Evolutionary conservation across 257 asterid species (phyloP).

Genomic region (Craterostigma plantagineum): DNA sequence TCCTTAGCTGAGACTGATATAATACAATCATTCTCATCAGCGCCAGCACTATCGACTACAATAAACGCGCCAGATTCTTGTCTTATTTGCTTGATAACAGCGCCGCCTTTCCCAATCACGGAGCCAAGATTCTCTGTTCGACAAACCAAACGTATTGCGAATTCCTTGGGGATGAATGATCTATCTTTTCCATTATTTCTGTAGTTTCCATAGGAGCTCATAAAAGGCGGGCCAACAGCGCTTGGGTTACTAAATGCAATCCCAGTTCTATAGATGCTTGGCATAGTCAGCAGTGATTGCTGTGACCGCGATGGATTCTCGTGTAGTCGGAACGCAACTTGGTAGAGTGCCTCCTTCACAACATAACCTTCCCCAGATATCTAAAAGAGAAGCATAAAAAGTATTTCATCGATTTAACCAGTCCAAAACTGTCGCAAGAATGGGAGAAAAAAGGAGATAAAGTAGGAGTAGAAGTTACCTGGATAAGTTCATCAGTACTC

Average conservation of each 20-base stretch:
- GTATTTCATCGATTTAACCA: neutral
- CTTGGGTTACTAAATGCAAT: constrained; percentile 32
- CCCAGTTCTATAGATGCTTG: constrained; percentile 65
- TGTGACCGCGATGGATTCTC: constrained; percentile 81
- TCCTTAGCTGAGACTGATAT: constrained; percentile 66
- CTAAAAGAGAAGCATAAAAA: constrained; percentile 18
- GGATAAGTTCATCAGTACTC: constrained; percentile 67
- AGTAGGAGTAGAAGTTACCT: constrained; percentile 21
- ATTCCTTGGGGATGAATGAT: constrained; percentile 35
- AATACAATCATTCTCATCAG: constrained; percentile 68
- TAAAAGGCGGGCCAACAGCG: constrained; percentile 18
- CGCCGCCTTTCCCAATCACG: constrained; percentile 86
- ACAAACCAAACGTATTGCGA: constrained; percentile 55
- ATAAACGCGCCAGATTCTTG: constrained; percentile 82
- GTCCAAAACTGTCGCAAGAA: neutral
- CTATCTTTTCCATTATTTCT: constrained; percentile 27
- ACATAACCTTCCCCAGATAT: constrained; percentile 48
- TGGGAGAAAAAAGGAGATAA: neutral
- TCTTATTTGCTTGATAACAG: constrained; percentile 55
- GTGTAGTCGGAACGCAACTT: constrained; percentile 55
- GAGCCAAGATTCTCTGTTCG: constrained; percentile 70
- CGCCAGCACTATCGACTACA: constrained; percentile 52
- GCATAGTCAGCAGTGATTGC: constrained; percentile 38
- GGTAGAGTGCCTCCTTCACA: constrained; percentile 57
- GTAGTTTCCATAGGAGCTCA: constrained; percentile 52